Conservation (phyloP, 257 asterid species). For the Solanum gandarillasii region DNA sequence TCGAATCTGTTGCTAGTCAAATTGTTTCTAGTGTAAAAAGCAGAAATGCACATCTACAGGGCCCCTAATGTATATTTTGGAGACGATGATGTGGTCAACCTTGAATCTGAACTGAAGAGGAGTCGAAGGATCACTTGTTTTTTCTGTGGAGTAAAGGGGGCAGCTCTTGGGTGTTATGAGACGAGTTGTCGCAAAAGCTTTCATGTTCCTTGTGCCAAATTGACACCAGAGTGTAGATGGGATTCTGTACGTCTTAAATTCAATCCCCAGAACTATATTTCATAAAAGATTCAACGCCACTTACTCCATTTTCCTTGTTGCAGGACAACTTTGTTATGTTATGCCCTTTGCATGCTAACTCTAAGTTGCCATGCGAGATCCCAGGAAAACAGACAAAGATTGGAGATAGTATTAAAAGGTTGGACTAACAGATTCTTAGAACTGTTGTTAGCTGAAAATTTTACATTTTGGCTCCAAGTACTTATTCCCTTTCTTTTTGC, state of each 20-base stretch:
- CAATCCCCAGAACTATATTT: background rate
- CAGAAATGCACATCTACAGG: conserved; percentile 38
- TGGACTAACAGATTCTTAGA: background rate
- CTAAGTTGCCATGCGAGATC: conserved; percentile 51
- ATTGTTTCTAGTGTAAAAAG: background rate
- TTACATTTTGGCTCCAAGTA: background rate
- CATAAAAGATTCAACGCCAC: background rate
- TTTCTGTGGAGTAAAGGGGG: conserved; percentile 84
- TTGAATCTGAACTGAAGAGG: conserved; percentile 69
- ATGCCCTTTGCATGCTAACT: conserved; percentile 68
- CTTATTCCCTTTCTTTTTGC: background rate
- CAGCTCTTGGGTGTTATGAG: conserved; percentile 91
- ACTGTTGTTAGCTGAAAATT: background rate
- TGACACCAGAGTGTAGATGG: conserved; percentile 82
- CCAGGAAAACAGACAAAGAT: conserved; percentile 27
- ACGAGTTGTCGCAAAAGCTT: conserved; percentile 82
- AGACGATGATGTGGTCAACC: conserved; percentile 55
- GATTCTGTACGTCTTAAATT: conserved; percentile 43
- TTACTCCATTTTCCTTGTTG: conserved; percentile 1
- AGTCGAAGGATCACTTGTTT: conserved; percentile 69
- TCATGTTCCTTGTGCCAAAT: conserved; percentile 89
- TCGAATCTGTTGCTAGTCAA: background rate
- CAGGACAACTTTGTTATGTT: conserved; percentile 85
- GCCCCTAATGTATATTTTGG: conserved; percentile 88
- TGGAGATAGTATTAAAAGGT: conserved; percentile 17